Conservation (phyloP, 805 yeast species). For the Nakazawaea peltata region DNA sequence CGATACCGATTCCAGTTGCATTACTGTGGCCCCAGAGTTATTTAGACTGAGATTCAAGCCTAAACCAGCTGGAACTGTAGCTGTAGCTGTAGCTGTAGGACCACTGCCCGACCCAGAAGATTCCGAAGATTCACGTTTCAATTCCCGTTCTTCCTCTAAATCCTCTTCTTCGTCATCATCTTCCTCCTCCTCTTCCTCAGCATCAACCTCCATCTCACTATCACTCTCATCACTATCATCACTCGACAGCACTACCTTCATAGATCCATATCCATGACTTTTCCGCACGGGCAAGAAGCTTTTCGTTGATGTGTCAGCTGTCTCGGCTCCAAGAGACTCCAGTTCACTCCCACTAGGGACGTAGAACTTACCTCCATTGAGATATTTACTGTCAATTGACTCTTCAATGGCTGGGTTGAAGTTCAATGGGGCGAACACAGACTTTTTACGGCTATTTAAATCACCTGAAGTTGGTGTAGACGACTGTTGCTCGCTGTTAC, state of each 20-base stretch:
- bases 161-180: constrained; percentile 18
- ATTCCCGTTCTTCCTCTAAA: constrained; percentile 15
- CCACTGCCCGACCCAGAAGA: too few relatives aligned
- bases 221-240: constrained; percentile 10
- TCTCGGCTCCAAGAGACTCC: constrained; percentile 2
- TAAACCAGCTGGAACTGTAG: too few relatives aligned
- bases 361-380: constrained; percentile 85
- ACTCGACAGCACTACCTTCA: constrained; percentile 3
- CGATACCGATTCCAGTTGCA: too few relatives aligned
- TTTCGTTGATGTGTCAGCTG: constrained; percentile 3
- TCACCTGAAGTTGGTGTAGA: constrained; percentile 22
- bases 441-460: constrained; percentile 32
- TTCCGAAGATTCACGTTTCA: too few relatives aligned
- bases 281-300: constrained; percentile 8
- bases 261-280: constrained; percentile 4
- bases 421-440: constrained; percentile 74
- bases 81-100: too few relatives aligned
- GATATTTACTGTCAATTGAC: constrained; percentile 78
- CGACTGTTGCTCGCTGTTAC: constrained; percentile 18
- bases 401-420: constrained; percentile 75
- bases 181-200: too few relatives aligned
- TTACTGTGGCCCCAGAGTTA: too few relatives aligned
- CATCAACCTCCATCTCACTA: too few relatives aligned
- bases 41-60: constrained; percentile 19
- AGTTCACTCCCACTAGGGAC: constrained; percentile 23